These are phyloP conservation scores for Dalbergia cultrata DNA, from an alignment of 306 rosid genomes.

Conservation along the genomic window DNA sequence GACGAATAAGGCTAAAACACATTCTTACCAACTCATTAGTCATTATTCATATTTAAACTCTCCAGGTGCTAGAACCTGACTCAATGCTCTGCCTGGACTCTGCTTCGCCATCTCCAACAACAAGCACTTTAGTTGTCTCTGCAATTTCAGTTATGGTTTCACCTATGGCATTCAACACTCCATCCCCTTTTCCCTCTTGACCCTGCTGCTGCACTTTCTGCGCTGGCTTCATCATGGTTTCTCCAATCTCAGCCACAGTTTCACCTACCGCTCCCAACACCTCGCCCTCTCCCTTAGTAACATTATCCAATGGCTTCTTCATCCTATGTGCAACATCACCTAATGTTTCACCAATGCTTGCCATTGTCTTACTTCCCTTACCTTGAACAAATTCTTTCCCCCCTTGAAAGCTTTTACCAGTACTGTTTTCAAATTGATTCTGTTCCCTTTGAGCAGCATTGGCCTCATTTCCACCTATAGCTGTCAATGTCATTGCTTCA, in stretches of 20 bases:
- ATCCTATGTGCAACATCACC: not conserved
- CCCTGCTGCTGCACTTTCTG: conserved; percentile 32
- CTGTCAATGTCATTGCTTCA: conserved; percentile 36
- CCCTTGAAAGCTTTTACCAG: not conserved
- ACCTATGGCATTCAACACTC: conserved; percentile 66
- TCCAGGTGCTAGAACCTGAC: not conserved
- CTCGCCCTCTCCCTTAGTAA: conserved; percentile 36
- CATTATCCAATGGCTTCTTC: conserved; percentile 4
- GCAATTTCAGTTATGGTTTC: conserved; percentile 78
- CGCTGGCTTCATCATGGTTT: conserved; percentile 41
- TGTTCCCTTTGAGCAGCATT: conserved; percentile 17
- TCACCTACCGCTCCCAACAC: conserved; percentile 55
- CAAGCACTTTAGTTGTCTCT: conserved; percentile 59
- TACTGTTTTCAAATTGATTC: conserved; percentile 34
- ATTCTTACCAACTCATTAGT: not conserved
- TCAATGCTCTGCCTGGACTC: conserved; percentile 14
- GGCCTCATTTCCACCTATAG: conserved; percentile 27
- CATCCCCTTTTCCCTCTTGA: conserved; percentile 32
- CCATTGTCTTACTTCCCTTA: not conserved
- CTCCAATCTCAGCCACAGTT: conserved; percentile 52
- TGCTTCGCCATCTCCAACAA: conserved; percentile 53
- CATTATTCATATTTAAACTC: not conserved
- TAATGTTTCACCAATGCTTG: conserved; percentile 3
- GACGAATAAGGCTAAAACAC: not conserved
- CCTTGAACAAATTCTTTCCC: not conserved